Conservation (phyloP, 768 basidiomycete genomes). For the Krasilnikovozyma curviuscula region DNA sequence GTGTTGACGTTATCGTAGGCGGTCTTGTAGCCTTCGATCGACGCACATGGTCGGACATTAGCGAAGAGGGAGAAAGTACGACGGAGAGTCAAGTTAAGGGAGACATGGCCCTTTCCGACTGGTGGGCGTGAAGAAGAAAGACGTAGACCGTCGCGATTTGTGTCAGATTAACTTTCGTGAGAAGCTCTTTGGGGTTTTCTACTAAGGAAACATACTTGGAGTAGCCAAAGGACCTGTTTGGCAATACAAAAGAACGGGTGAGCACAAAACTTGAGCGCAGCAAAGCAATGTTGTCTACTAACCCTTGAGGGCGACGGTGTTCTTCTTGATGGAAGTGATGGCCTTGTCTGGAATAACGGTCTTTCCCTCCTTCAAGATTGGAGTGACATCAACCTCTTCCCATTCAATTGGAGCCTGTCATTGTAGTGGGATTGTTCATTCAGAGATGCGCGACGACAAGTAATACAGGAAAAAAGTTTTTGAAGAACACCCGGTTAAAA, state of each 20-base stretch:
- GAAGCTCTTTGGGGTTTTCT: not conserved
- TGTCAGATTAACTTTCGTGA: not conserved
- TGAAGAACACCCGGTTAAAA: not conserved
- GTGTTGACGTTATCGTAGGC: constrained; percentile 98
- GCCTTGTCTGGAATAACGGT: constrained; percentile 88
- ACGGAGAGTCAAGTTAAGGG: constrained; percentile 86
- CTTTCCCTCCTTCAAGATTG: constrained; percentile 82
- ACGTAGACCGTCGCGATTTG: not conserved
- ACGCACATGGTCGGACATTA: constrained; percentile 90
- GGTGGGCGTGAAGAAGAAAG: not conserved
- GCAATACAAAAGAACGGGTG: not conserved
- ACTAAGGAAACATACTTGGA: constrained; percentile 47
- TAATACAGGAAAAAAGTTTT: not conserved
- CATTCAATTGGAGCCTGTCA: constrained; percentile 84
- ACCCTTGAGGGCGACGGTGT: constrained; percentile 97
- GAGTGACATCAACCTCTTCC: constrained; percentile 97
- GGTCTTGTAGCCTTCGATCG: constrained; percentile 92
- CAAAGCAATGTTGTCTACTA: not conserved
- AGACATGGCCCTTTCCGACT: constrained; percentile 99
- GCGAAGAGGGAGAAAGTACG: constrained; percentile 97
- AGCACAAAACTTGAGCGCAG: not conserved
- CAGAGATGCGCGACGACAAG: too few relatives aligned
- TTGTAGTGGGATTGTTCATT: not conserved
- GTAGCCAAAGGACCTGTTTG: constrained; percentile 78
- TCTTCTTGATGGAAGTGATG: constrained; percentile 79